Base-by-base conservation (phyloP, 257 asterid genomes). In the Capsicum pubescens region DNA sequence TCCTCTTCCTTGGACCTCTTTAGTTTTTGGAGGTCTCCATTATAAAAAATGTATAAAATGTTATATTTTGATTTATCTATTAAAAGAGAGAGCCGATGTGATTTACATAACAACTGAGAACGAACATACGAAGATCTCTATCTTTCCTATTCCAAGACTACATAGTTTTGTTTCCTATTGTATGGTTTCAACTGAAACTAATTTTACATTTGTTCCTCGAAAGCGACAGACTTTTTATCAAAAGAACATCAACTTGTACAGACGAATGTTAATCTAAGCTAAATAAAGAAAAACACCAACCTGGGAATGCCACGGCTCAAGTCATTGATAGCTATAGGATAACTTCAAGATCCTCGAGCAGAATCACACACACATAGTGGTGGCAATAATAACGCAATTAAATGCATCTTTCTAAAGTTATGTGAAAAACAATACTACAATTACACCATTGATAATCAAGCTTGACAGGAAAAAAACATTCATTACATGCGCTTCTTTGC, bases 171-270 rank as follows among this genome's bases (percentile, higher is more conserved):
- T 11, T 19, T 48, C 58, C 42, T 72, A 19, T 19, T 54, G 42
- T 21, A 72, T 72, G 59, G 42, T 58, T 72, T 72, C 80, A 72
- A 72, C 48, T 36, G 52, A 68, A 68, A 68, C 54, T 1, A 15
- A 39, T 7, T 72, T 11, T 72, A 6, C 60, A 48, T 7, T 21
- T 39, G 7, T 19, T 48, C 61, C 44, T 74, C 61, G n/a, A 74
- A 72, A 74, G 57, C 3, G 3, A 19, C 44, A 1, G 21, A 26
- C 36, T 12, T 21, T 74, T 50, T 74, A 48, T 19, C 42, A 48
- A 12, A 71, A 72, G 80, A 69, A 72, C 80, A 72, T 72, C 39
- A 72, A 72, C 12, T n/a, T 11, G 50, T 50, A 74, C 2, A 50
- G 21, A 21, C 7, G 7, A 19, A 5, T 46, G 59, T 7, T 39